These are phyloP conservation scores for Citrullus mucosospermus DNA, from an alignment of 306 rosid species.

Conservation along the genomic window DNA sequence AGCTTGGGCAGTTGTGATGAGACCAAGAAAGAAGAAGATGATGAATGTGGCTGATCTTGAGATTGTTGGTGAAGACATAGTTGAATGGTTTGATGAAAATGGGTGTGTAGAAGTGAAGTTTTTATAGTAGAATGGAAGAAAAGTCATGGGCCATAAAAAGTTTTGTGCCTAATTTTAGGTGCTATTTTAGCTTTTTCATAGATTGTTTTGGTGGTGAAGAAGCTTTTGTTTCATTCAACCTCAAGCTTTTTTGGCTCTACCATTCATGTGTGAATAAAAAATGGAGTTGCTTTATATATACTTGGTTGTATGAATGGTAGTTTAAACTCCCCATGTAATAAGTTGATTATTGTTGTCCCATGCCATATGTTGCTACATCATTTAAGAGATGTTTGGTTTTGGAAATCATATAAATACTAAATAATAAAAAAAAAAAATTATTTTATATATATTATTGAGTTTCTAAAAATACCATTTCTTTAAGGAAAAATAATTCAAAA, in stretches of 20 bases:
- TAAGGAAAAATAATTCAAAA: too few relatives aligned
- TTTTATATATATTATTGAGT: too few relatives aligned
- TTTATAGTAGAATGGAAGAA: not conserved
- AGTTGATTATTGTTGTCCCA: not conserved
- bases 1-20: conserved; percentile 7
- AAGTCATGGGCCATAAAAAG: conserved; percentile 10
- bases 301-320: not conserved
- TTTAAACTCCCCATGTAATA: not conserved
- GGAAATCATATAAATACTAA: not conserved
- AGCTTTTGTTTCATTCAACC: not conserved
- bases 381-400: not conserved
- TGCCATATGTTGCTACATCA: not conserved
- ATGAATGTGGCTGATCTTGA: not conserved
- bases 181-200: not conserved
- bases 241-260: not conserved
- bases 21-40: conserved; percentile 1
- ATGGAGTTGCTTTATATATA: not conserved
- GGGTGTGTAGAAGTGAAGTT: not conserved
- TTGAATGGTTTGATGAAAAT: not conserved
- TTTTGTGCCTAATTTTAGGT: conserved; percentile 14
- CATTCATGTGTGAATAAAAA: not conserved
- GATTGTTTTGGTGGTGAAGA: not conserved
- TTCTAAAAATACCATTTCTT: too few relatives aligned
- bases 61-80: not conserved
- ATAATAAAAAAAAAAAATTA: not conserved